phyloP scores from a whole-genome alignment of 805 yeast species.

The Candida cerambycidarum region DNA sequence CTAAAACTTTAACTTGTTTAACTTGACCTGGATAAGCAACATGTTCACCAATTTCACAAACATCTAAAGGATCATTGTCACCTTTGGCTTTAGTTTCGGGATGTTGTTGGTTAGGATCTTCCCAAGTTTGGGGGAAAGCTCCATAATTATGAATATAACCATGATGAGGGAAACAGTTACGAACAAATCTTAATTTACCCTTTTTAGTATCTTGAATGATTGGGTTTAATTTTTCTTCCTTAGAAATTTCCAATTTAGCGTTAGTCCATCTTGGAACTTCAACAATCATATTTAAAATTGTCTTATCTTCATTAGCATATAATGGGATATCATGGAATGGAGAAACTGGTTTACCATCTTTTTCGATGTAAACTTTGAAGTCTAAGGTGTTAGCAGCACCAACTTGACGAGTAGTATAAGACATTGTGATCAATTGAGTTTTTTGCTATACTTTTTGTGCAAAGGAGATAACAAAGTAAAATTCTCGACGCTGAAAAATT shows the following conservation, averaged over 20 bases:
- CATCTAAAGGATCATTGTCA: constrained; percentile 93
- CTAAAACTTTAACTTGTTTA: constrained; percentile 66
- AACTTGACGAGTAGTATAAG: constrained; percentile 85
- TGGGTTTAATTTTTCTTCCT: constrained; percentile 83
- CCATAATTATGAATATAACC: constrained; percentile 99
- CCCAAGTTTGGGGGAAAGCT: constrained; percentile 96
- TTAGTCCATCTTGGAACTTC: constrained; percentile 99
- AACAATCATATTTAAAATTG: constrained; percentile 77
- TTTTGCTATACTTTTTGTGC: background rate
- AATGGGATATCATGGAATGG: constrained; percentile 81
- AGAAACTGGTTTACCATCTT: constrained; percentile 91
- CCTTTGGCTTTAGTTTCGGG: constrained; percentile 69
- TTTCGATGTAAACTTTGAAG: constrained; percentile 85
- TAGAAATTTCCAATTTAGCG: constrained; percentile 93
- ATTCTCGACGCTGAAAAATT: constrained; percentile 6
- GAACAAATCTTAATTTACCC: constrained; percentile 92
- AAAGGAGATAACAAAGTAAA: background rate
- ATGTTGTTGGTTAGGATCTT: constrained; percentile 61
- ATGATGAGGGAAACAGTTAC: constrained; percentile 98
- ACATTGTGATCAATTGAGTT: constrained; percentile 41
- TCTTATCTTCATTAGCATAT: constrained; percentile 90
- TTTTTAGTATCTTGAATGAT: constrained; percentile 96
- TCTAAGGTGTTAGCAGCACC: constrained; percentile 97
- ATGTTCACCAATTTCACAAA: constrained; percentile 49
- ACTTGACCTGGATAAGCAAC: constrained; percentile 52